Evolutionary conservation across 1,284 basidiomycete species (phyloP).

Genomic region (Fomitopsis schrenkii): DNA sequence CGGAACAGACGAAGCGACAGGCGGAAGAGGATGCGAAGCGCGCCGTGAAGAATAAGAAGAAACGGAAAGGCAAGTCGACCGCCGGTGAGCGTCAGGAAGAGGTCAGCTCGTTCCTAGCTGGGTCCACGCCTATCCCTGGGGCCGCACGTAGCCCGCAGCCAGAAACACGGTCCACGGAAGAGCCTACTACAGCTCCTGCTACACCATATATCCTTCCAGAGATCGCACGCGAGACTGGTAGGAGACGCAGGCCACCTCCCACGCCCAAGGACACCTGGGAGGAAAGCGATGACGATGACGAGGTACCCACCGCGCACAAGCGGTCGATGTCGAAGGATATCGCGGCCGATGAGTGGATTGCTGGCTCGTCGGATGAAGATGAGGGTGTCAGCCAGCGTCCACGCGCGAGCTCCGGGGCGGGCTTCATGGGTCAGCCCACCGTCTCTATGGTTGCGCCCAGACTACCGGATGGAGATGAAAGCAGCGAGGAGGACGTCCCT

Average conservation of each 20-base stretch:
- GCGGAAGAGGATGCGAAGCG: conserved; percentile 38
- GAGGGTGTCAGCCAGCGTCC: conserved; percentile 27
- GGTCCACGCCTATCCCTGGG: conserved; percentile 1
- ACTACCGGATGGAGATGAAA: conserved; percentile 26
- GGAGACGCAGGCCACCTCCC: conserved; percentile 38
- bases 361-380: conserved; percentile 61
- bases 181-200: conserved; percentile 19
- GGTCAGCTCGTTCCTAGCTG: background rate
- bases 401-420: conserved; percentile 51
- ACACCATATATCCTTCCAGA: conserved; percentile 53
- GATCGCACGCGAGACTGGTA: conserved; percentile 40
- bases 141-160: background rate
- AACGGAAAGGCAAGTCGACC: conserved; percentile 40
- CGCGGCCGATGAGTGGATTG: conserved; percentile 48
- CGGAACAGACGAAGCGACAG: conserved; percentile 40
- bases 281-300: conserved; percentile 44
- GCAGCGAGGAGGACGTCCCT: conserved; percentile 75
- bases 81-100: conserved; percentile 17
- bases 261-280: conserved; percentile 43
- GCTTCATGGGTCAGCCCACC: conserved; percentile 32
- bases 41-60: conserved; percentile 39
- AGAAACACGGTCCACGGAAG: background rate
- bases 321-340: conserved; percentile 18
- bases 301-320: conserved; percentile 29
- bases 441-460: conserved; percentile 10